Evolutionary conservation across 1,284 basidiomycete species (phyloP), one percentile per base, ranked within the genome.

Genomic region (Trichosporon coremiiforme): DNA sequence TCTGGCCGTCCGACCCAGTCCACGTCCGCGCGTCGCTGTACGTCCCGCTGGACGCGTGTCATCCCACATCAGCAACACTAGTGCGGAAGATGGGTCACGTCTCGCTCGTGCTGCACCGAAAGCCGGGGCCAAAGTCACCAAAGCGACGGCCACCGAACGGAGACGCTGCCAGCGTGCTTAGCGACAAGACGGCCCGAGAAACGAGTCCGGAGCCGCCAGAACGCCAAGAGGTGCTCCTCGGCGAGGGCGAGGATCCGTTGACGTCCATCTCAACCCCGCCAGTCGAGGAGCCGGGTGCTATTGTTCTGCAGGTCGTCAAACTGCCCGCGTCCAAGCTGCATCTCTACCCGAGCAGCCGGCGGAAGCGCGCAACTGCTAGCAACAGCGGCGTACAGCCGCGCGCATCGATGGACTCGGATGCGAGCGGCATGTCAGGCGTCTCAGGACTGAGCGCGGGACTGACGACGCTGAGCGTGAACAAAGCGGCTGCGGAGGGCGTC

Each of bases 1-100:
- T 98, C 4, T 97, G 94, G 94, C 83, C 92, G 1, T 90, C 91
- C 15, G 95, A 97, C 79, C 87, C 92, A 0, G 91, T 98, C 64
- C 92, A 95, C 81, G 86, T 94, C 41, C 90, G 94, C 50, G 89
- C 89, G 55, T 86, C 89, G 8, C 87, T 98, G 57, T 90, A 92
- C 77, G 90, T 97, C 70, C 94, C 94, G 0, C 79, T 87, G 57
- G 85, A 85, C 50, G 80, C 82, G 4, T 85, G 84, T 65, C 70
- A 69, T 38, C 80, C 80, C 75, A 77, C 78, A 65, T 78, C 80
- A 47, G 75, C 76, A 33, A 74, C 70, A 7, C 72, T 84, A 13
- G 73, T 78, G 5, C 68, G 80, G 9, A 83, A 35, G 2, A 50
- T 35, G 17, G 80, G 79, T 1, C 78, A 82, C 66, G 79, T 83